These are phyloP conservation scores for Cladosporium sp. DNA, from an alignment of 2,329 filamentous ascomycete species.

Conservation along the genomic window DNA sequence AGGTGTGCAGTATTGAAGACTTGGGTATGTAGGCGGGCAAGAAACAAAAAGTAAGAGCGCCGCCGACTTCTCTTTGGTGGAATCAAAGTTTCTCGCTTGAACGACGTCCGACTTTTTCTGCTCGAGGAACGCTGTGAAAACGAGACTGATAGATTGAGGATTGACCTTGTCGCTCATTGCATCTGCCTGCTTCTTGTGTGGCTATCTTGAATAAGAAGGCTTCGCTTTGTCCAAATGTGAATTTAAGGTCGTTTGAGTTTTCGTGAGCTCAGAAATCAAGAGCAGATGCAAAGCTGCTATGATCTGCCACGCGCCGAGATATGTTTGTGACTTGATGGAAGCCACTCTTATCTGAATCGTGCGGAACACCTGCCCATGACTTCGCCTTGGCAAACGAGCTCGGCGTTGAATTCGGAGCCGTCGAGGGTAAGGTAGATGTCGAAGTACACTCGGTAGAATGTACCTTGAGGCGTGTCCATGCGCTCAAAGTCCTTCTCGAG, in stretches of 20 bases:
- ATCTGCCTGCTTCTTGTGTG: background rate
- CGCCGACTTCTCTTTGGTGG: background rate
- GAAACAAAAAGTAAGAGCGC: background rate
- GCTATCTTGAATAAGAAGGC: background rate
- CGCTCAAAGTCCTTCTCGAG: conserved; percentile 98
- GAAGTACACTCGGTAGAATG: conserved; percentile 78
- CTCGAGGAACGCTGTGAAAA: background rate
- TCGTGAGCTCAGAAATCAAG: background rate
- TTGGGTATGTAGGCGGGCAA: background rate
- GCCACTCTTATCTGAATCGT: conserved; percentile 65
- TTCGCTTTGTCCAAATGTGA: conserved; percentile 7
- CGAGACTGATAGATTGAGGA: background rate
- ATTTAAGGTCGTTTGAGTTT: background rate
- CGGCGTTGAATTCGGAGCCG: conserved; percentile 95
- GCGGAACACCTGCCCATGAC: conserved; percentile 97
- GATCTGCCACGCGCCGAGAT: background rate
- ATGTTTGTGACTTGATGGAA: background rate
- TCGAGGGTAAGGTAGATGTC: conserved; percentile 87
- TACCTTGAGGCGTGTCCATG: conserved; percentile 98
- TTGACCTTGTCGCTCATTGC: background rate
- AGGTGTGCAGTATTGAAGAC: background rate
- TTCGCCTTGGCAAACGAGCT: conserved; percentile 97
- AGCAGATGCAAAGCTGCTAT: background rate
- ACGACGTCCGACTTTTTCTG: background rate
- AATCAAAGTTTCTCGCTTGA: background rate